phyloP scores from a whole-genome alignment of 768 basidiomycete species.

The Boletellus sp. region DNA sequence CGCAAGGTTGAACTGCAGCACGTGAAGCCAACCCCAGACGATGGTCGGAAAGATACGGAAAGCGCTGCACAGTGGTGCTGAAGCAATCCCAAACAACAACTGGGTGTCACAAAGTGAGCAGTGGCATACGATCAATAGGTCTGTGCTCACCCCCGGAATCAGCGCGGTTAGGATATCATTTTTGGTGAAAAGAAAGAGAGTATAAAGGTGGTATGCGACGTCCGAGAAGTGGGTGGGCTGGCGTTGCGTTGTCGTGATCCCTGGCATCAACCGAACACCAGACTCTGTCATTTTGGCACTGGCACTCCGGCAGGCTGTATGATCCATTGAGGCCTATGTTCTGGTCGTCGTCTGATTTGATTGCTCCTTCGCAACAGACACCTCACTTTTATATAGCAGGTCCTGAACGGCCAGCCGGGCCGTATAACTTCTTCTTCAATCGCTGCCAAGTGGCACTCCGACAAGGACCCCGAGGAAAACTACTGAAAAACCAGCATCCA shows the following conservation, averaged over 20 bases:
- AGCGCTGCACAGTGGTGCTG: slow-evolving; percentile 28
- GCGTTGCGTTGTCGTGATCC: slow-evolving; percentile 19
- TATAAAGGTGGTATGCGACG: slow-evolving; percentile 24
- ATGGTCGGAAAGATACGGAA: slow-evolving; percentile 25
- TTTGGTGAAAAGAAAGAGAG: slow-evolving; percentile 41
- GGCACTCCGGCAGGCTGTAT: slow-evolving; percentile 3
- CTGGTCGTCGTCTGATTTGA: slow-evolving; percentile 7
- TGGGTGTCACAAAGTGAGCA: slow-evolving; percentile 9
- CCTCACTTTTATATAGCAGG: no score
- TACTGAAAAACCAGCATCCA: no score
- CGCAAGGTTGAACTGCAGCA: slow-evolving; percentile 41
- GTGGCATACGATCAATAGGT: neutral
- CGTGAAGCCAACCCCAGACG: slow-evolving; percentile 44
- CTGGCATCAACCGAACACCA: neutral
- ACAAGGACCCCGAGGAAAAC: no score
- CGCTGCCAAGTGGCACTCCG: no score
- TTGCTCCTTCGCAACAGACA: no score
- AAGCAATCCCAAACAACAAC: slow-evolving; percentile 31
- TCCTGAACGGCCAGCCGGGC: no score
- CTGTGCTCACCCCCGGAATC: slow-evolving; percentile 40
- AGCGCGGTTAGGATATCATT: slow-evolving; percentile 46
- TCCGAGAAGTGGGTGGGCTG: slow-evolving; percentile 5
- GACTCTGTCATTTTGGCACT: neutral
- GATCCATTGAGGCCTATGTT: neutral
- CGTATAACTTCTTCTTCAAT: no score